Conservation (phyloP, 2,329 filamentous ascomycete species). For the Atkinsonella hypoxylon region DNA sequence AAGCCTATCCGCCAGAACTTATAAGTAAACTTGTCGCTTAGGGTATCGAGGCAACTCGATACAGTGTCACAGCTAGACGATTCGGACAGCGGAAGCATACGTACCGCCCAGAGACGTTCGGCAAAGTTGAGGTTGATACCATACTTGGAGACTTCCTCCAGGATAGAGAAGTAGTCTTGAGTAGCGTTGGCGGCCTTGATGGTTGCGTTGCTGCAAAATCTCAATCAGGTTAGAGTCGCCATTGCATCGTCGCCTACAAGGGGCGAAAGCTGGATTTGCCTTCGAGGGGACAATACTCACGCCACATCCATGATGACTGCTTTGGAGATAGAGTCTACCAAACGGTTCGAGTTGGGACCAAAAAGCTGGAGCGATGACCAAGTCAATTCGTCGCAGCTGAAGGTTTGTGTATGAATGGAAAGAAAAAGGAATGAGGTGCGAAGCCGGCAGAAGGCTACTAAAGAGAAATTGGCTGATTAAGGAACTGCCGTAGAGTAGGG, state of each 20-base stretch:
- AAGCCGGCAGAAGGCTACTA: constrained; percentile 1
- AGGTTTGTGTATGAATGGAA: neutral
- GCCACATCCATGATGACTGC: constrained; percentile 22
- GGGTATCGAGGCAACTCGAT: neutral
- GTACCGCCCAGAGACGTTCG: constrained; percentile 79
- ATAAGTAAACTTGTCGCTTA: neutral
- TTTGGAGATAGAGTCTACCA: neutral
- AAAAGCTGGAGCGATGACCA: neutral
- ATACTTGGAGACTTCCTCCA: constrained; percentile 53
- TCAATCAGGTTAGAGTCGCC: constrained; percentile 3
- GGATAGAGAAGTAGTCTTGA: constrained; percentile 42
- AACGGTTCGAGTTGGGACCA: neutral
- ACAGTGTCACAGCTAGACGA: neutral
- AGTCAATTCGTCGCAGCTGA: neutral
- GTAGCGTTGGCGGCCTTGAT: constrained; percentile 34
- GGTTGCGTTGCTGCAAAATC: constrained; percentile 37
- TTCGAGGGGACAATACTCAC: constrained; percentile 12
- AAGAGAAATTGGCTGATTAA: neutral
- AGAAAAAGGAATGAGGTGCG: neutral
- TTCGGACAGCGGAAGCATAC: constrained; percentile 19
- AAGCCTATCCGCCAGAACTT: constrained; percentile 39
- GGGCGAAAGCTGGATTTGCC: constrained; percentile 6
- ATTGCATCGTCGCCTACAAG: neutral
- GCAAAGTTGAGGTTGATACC: constrained; percentile 78
- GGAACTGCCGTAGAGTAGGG: constrained; percentile 3